Evolutionary conservation across 345 rosid genomes (phyloP), one percentile per base, ranked within the genome.

Genomic region (Brassica nigra): DNA sequence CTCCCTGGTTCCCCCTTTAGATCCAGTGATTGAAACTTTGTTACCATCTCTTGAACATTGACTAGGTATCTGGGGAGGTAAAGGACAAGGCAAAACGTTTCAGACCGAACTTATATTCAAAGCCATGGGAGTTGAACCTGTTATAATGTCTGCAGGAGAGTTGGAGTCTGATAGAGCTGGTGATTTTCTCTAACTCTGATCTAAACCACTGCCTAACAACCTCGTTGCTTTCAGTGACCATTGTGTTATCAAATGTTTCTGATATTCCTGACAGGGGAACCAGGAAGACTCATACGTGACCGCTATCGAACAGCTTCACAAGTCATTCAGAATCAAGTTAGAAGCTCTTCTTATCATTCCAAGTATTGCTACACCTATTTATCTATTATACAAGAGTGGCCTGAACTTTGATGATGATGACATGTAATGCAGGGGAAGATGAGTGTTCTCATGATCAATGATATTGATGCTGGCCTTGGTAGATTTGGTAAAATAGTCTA

Each of bases 291-390:
- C 87, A 92, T 95, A 61, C 91, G 97, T 31, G 99, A 91, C 74
- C 99, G 99, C 42, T 95, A 92, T 64, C 82, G 99, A 85, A 85
- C 97, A 81, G 99, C 99, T 86, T 95, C 99, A 83, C 97, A 91
- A 92, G 95, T 95, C 87, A 91, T 92, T 84, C 92, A 89, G 84
- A 95, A 95, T 83, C 92, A 92, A 92, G 99, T 95, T 81, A 92
- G 90, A 79, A 85, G 89, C 90, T 59, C 80, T 82, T 84, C 62
- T 39, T 70, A 77, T 81, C 77, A 86, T 62, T 86, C 82, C 79
- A 73, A 69, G 57, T 85, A 29, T 87, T 85, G 66, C 42, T 85
- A 83, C 85, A 83, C 74, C 74, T 83, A 82, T 81, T 10, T 29
- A 75, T 33, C 12, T 18, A 18, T 18, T 10, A 23, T 12, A 37